Evolutionary conservation across 352 stramenopile species (phyloP).

Genomic region (Discostella stelligera): DNA sequence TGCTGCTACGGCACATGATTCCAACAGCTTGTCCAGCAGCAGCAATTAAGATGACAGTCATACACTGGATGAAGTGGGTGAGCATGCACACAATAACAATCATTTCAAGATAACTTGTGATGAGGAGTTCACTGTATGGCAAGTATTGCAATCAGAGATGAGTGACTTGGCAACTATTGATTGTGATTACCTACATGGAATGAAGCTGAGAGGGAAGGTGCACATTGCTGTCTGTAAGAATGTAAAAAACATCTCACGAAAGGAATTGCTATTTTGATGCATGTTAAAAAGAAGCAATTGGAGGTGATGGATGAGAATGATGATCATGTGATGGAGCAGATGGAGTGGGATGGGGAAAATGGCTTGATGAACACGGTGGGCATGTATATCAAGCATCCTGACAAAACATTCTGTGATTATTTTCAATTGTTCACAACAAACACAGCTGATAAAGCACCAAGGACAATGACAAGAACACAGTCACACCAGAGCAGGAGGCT

Average conservation of each 20-base stretch:
- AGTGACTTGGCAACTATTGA: not conserved
- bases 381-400: not conserved
- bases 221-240: not conserved
- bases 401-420: not conserved
- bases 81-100: not conserved
- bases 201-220: not conserved
- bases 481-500: not conserved
- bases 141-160: not conserved
- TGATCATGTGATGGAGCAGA: not conserved
- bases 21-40: no score
- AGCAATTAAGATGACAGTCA: no score
- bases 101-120: not conserved
- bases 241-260: not conserved
- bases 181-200: not conserved
- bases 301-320: not conserved
- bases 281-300: not conserved
- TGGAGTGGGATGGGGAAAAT: not conserved
- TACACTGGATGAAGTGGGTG: no score
- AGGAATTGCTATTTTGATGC: not conserved
- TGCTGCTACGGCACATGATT: no score
- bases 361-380: not conserved
- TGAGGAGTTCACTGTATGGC: not conserved
- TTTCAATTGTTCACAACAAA: not conserved
- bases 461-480: no score
- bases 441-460: no score